Conservation (phyloP, 805 yeast species). For the Saturnispora ahearnii region DNA sequence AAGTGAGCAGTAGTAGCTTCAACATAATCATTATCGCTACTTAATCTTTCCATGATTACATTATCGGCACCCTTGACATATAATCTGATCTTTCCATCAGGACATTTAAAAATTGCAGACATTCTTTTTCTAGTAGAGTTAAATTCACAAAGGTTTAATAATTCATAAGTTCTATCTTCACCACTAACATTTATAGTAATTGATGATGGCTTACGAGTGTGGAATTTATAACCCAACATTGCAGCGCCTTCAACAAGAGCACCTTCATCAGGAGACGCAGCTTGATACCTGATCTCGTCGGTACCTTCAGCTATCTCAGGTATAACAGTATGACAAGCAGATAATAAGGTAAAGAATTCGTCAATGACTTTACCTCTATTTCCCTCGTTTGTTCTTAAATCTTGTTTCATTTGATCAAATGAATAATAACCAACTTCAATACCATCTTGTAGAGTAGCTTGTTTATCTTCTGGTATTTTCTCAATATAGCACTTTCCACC, state of each 20-base stretch:
- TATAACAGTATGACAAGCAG: constrained; percentile 95
- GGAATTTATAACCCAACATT: constrained; percentile 72
- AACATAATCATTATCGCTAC: constrained; percentile 65
- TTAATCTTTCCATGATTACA: constrained; percentile 80
- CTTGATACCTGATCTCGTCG: constrained; percentile 71
- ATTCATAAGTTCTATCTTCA: constrained; percentile 53
- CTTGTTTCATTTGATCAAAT: constrained; percentile 51
- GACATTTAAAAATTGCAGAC: constrained; percentile 91
- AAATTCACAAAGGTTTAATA: constrained; percentile 88
- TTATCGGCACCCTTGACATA: constrained; percentile 98
- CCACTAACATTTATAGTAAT: constrained; percentile 57
- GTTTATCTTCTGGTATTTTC: constrained; percentile 85
- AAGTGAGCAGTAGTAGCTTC: constrained; percentile 76
- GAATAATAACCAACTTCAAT: constrained; percentile 71
- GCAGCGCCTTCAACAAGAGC: constrained; percentile 98
- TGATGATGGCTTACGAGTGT: constrained; percentile 75
- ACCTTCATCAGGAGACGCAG: constrained; percentile 99
- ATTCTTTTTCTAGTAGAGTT: constrained; percentile 96
- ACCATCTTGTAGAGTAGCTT: constrained; percentile 64
- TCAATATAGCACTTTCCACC: constrained; percentile 86
- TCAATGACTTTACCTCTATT: constrained; percentile 43
- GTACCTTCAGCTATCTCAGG: constrained; percentile 70
- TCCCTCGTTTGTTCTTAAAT: constrained; percentile 27
- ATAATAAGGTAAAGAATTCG: constrained; percentile 72
- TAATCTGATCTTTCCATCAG: constrained; percentile 82